Evolutionary conservation across 140 eudicot genomes (phyloP), one percentile per base, ranked within the genome.

Genomic region (Bidens hawaiensis): DNA sequence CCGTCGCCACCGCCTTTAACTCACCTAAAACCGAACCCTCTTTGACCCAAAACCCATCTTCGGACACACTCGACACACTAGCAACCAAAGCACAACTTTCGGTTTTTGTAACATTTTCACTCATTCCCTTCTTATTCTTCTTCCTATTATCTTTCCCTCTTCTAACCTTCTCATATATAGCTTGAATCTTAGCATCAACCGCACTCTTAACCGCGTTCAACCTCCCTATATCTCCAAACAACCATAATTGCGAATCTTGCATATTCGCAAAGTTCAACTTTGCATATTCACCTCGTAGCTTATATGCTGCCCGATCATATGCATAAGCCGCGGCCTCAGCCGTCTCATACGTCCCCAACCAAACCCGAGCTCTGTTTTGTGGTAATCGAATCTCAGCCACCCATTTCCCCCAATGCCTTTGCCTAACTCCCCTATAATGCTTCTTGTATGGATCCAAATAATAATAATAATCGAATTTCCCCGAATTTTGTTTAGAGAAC

Each of bases 361-460:
- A 93, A 11, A 93, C 87, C 62, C 99, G 76, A 85, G 88, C 79
- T 68, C 96, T 67, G 62, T 88, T 88, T 50, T 85, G 99, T 5
- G 99, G 96, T 40, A 93, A 82, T 71, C 96, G 76, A 21, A 93
- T 93, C 73, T 93, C 99, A 6, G 96, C 99, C 21, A 93, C 99
- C 96, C 99, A 93, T 69, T 93, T 93, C 0, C 99, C 99, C 96
- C 96, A 87, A 38, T 93, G 93, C 70, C 99, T 80, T 79, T 93
- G 99, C 62, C 99, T 80, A 57, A 93, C 99, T 47, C 99, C 99
- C 46, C 99, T 80, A 75, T 93, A 93, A 3, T 82, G 90, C 71
- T 81, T 88, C 72, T 83, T 93, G 42, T 67, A 42, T 0, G 69
- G 74, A 50, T 31, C 46, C 2, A 5, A 17, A 4, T 25, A 64